Base-by-base conservation (phyloP, 176 grass and related monocot species). In the Elymus sibiricus region DNA sequence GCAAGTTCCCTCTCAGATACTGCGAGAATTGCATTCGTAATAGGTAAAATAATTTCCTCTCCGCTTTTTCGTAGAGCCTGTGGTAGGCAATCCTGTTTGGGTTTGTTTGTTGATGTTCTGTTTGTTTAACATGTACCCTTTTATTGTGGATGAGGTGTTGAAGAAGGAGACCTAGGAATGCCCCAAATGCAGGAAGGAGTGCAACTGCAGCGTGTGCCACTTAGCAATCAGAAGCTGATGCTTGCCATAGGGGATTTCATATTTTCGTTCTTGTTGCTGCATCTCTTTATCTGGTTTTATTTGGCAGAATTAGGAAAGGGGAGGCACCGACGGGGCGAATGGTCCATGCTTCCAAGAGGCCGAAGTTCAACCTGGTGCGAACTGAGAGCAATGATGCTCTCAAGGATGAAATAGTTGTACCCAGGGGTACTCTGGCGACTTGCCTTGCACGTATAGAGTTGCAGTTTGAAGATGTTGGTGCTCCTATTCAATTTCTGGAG, bases 131-230 rank as follows among this genome's bases (percentile, higher is more conserved):
- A 38, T 93, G 80, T 98, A 94, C 11, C 89, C 89, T 1, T 85
- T 93, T 77, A 44, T 83, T 53, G 93, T 84, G 17, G 86, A 95
- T 81, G 83, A 94, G 85, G 90, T 35, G 31, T 74, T 44, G 11
- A 2, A 11, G 31, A 59, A 81, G 38, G 70, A 83, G 49, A 65
- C 32, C 16, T 98, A 90, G 90, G 92, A 37, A 38, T 95, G 91
- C 77, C 95, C 95, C 42, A 89, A 90, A 83, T 95, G 93, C 73
- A 89, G 87, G 28, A 90, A 86, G 10, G 79, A 89, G 19, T 95
- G 88, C 86, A 92, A 94, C 77, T 95, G 95, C 75, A 95, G 93
- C 49, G 71, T 86, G 27, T 95, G 93, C 93, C 92, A 87, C 91
- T 98, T 47, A 87, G 90, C 60, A 64, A 11, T 83, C 29, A 34